Evolutionary conservation across 257 asterid species (phyloP).

Genomic region (Catharanthus roseus): DNA sequence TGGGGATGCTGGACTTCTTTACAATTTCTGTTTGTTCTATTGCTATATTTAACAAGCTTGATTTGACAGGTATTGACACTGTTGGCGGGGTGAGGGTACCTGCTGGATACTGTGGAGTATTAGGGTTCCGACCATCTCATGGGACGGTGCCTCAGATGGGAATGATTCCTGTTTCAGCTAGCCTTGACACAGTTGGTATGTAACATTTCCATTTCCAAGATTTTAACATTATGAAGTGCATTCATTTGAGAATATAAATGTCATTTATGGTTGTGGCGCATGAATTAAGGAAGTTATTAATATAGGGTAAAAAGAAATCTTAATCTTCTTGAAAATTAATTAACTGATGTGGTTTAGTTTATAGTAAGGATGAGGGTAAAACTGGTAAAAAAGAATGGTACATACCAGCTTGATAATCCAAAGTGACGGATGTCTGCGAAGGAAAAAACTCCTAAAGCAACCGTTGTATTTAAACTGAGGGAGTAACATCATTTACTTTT

Average conservation of each 20-base stretch:
- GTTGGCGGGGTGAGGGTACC: conserved; percentile 96
- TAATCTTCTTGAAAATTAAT: too few relatives aligned
- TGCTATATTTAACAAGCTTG: conserved; percentile 17
- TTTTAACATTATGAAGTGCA: neutral
- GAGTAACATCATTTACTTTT: neutral
- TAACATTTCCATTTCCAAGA: conserved; percentile 6
- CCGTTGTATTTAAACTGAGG: too few relatives aligned
- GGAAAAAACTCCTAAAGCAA: too few relatives aligned
- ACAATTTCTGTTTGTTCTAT: neutral
- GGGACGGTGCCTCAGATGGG: conserved; percentile 75
- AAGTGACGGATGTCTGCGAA: too few relatives aligned
- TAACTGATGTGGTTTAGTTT: too few relatives aligned
- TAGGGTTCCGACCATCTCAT: conserved; percentile 88
- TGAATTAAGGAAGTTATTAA: too few relatives aligned
- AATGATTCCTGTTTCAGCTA: conserved; percentile 68
- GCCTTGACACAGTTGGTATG: conserved; percentile 94
- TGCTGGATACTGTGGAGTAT: conserved; percentile 84
- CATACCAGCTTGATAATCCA: too few relatives aligned
- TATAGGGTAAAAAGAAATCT: too few relatives aligned
- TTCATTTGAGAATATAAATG: too few relatives aligned
- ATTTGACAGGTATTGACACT: conserved; percentile 75
- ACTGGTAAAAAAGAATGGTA: too few relatives aligned
- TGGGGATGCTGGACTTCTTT: neutral
- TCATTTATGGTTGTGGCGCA: too few relatives aligned
- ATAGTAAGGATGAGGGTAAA: too few relatives aligned